Base-by-base conservation (phyloP, 2,329 filamentous ascomycete genomes). In the Davidsoniella eucalypti region DNA sequence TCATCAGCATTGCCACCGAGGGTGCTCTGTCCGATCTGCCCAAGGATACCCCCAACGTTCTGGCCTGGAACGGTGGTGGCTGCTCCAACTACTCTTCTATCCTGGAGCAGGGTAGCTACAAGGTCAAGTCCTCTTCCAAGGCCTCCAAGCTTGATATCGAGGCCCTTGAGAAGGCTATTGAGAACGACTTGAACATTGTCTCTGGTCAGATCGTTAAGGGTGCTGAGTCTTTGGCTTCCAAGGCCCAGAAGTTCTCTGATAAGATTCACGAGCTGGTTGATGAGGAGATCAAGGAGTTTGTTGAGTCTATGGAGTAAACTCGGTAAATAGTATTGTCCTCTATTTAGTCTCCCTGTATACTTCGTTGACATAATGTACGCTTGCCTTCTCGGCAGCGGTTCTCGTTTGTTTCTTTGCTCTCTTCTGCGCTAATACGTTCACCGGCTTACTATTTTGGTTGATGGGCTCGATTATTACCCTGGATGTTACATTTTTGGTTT, bases 1-100 rank as follows among this genome's bases (percentile, higher is more conserved):
- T 98, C 58, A 80, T 98, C 64, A 72, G 75, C 58, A 79, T 96
- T 58, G 86, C 83, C 58, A 96, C 92, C 55, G 67, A 78, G 61
- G 83, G 74, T 63, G 77, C 78, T 57, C 80, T 98, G 51, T 74
- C 72, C 58, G 87, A 93, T 60, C 82, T 98, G 48, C 90, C 90
- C 57, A 72, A 71, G 47, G 80, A 85, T 65, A 98, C 93, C 58
- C 80, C 80, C 65, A 98, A 98, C 78, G 74, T 94, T 63, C 87
- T 98, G 55, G 90, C 90, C 67, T 98, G 88, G 90, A 98, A 98
- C 78, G 92, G 93, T 64, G 93, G 87, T 70, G 92, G 92, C 62
- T 84, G 78, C 63, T 80, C 76, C 71, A 94, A 98, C 82, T 95
- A 85, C 78, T 76, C 77, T 54, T 72, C 84, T 59, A 94, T 95